phyloP scores from a whole-genome alignment of 805 yeast species.

The Lipomyces mesembrius region DNA sequence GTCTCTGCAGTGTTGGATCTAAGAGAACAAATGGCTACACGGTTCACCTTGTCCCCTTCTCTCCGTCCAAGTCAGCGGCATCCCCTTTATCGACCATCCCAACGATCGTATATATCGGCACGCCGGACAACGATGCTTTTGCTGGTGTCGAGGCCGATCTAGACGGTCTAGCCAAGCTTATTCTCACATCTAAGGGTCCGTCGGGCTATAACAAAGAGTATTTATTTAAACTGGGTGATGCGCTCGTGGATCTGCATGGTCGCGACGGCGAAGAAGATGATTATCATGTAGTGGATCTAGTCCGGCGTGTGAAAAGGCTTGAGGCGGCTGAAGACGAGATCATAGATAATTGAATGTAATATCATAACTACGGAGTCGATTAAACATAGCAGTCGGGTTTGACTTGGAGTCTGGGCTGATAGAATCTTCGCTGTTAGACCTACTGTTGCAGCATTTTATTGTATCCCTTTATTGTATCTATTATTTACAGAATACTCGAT shows the following conservation, averaged over 20 bases:
- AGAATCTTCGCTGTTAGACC: neutral
- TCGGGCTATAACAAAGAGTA: conserved; percentile 83
- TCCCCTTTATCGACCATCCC: conserved; percentile 43
- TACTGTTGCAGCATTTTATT: neutral
- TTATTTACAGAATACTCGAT: conserved; percentile 2
- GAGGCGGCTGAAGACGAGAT: conserved; percentile 11
- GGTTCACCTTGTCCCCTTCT: conserved; percentile 67
- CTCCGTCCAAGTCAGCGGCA: conserved; percentile 45
- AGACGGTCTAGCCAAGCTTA: conserved; percentile 62
- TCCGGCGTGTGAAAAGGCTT: conserved; percentile 13
- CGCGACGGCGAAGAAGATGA: conserved; percentile 17
- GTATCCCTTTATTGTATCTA: neutral
- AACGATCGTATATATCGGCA: conserved; percentile 79
- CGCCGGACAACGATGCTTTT: conserved; percentile 77
- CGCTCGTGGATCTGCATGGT: conserved; percentile 50
- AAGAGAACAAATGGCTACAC: conserved; percentile 91
- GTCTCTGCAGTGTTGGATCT: conserved; percentile 74
- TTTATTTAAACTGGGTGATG: conserved; percentile 56
- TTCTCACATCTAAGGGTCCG: conserved; percentile 67
- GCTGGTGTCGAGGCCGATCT: conserved; percentile 74
- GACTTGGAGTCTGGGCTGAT: neutral
- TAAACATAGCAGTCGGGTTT: neutral
- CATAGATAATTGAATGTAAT: neutral
- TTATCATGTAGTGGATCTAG: conserved; percentile 25
- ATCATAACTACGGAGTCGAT: no score